Evolutionary conservation across 2,329 filamentous ascomycete genomes (phyloP).

Genomic region (Conoideocrella luteorostrata): DNA sequence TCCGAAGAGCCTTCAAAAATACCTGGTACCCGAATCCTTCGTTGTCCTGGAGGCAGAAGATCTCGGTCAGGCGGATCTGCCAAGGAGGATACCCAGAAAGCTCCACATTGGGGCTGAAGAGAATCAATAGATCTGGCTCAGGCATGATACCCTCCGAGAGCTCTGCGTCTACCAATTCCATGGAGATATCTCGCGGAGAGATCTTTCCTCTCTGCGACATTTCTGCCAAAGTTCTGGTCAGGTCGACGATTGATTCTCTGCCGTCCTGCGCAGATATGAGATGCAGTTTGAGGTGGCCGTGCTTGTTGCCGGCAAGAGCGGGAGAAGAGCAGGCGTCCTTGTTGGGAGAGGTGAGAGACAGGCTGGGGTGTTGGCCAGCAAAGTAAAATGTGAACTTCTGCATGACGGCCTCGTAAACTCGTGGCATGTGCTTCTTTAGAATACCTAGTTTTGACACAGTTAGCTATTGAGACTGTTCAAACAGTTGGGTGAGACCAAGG

Average conservation of each 20-base stretch:
- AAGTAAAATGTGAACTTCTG: slow-evolving; percentile 84
- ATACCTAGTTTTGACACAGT: slow-evolving; percentile 53
- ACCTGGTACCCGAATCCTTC: slow-evolving; percentile 88
- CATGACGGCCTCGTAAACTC: slow-evolving; percentile 71
- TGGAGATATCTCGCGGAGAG: slow-evolving; percentile 71
- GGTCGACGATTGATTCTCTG: slow-evolving; percentile 86
- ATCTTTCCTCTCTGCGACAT: slow-evolving; percentile 92
- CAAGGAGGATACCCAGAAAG: slow-evolving; percentile 91
- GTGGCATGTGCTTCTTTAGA: slow-evolving; percentile 83
- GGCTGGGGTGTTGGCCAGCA: slow-evolving; percentile 62
- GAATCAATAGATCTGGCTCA: slow-evolving; percentile 82
- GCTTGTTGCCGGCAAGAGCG: slow-evolving; percentile 20
- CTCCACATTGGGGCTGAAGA: slow-evolving; percentile 79
- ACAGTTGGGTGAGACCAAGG: too few species aligned
- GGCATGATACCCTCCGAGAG: slow-evolving; percentile 71
- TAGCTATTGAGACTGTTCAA: too few species aligned
- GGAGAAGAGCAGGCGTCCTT: slow-evolving; percentile 29
- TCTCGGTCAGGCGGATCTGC: slow-evolving; percentile 92
- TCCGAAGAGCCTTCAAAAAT: slow-evolving; percentile 78
- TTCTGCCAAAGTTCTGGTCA: slow-evolving; percentile 87
- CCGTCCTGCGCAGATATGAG: slow-evolving; percentile 85
- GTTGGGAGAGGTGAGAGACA: slow-evolving; percentile 50
- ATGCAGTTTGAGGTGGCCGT: slow-evolving; percentile 53
- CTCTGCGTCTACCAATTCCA: slow-evolving; percentile 84
- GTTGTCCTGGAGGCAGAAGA: slow-evolving; percentile 73